phyloP scores from a whole-genome alignment of 345 rosid species.

The Lepidium sativum region DNA sequence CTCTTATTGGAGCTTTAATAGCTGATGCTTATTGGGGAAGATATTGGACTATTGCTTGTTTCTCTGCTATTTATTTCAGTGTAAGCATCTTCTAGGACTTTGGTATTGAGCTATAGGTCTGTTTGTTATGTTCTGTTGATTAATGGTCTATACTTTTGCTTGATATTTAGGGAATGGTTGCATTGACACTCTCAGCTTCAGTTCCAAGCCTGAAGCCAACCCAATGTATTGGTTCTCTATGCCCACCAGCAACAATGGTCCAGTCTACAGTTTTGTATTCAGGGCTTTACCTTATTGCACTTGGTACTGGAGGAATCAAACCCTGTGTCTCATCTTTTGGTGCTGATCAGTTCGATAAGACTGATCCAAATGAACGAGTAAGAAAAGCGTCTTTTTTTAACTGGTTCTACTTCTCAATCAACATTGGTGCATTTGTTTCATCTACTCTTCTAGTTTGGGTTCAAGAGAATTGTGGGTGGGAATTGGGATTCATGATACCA shows the following conservation, averaged over 20 bases:
- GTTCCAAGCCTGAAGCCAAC: conserved; percentile 34
- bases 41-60: conserved; percentile 53
- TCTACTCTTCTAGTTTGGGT: conserved; percentile 47
- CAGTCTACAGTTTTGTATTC: conserved; percentile 31
- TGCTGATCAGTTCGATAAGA: conserved; percentile 53
- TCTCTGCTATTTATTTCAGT: conserved; percentile 41
- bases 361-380: conserved; percentile 32
- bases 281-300: conserved; percentile 39
- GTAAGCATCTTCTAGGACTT: conserved; percentile 17
- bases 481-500: conserved; percentile 47
- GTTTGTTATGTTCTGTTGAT: conserved; percentile 36
- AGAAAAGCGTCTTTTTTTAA: conserved; percentile 48
- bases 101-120: conserved; percentile 5
- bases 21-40: conserved; percentile 60
- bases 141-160: neutral
- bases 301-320: conserved; percentile 51
- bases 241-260: conserved; percentile 25
- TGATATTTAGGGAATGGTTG: conserved; percentile 40
- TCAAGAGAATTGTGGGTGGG: conserved; percentile 52
- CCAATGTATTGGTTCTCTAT: conserved; percentile 23
- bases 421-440: conserved; percentile 47
- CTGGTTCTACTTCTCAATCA: conserved; percentile 47
- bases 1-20: conserved; percentile 50
- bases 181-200: conserved; percentile 45
- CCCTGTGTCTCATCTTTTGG: conserved; percentile 58